Evolutionary conservation across 352 stramenopile species (phyloP).

Genomic region (Stramenopiles sp.): DNA sequence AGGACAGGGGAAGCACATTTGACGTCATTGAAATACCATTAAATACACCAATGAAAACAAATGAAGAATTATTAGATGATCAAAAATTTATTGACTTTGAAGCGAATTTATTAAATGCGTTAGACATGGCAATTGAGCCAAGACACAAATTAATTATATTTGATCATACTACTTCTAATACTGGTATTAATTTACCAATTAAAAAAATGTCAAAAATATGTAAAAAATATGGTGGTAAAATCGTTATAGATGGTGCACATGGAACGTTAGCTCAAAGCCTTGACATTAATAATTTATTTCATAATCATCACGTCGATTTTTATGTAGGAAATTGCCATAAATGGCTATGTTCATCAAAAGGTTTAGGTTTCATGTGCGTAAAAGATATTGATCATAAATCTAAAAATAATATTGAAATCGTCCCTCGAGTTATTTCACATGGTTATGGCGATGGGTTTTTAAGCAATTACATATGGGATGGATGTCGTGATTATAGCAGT

Average conservation of each 20-base stretch:
- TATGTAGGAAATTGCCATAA: constrained; percentile 86
- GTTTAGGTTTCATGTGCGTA: constrained; percentile 61
- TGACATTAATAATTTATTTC: constrained; percentile 35
- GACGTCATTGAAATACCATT: too few relatives aligned
- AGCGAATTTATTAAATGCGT: too few relatives aligned
- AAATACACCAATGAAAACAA: too few relatives aligned
- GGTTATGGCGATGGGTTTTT: constrained; percentile 61
- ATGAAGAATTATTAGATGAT: too few relatives aligned
- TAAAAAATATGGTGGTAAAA: constrained; percentile 27
- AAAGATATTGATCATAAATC: too few relatives aligned
- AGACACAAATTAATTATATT: too few relatives aligned
- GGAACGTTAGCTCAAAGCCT: constrained; percentile 51
- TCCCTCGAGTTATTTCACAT: constrained; percentile 65
- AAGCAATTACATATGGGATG: constrained; percentile 73
- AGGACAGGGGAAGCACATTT: too few relatives aligned
- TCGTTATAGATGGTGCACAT: constrained; percentile 74
- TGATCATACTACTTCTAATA: constrained; percentile 83
- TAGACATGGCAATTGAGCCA: too few relatives aligned
- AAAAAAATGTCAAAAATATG: constrained; percentile 42
- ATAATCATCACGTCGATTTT: constrained; percentile 62
- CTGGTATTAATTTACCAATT: constrained; percentile 58
- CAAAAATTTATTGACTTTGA: too few relatives aligned
- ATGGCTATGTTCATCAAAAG: constrained; percentile 66
- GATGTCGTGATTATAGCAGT: constrained; percentile 64
- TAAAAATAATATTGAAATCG: too few relatives aligned